A percentile compares a stretch with the other conserved stretches of the same genome.
phyloP scores from a whole-genome alignment of 2,329 filamentous ascomycete genomes.

The Gaeumannomyces sp. region DNA sequence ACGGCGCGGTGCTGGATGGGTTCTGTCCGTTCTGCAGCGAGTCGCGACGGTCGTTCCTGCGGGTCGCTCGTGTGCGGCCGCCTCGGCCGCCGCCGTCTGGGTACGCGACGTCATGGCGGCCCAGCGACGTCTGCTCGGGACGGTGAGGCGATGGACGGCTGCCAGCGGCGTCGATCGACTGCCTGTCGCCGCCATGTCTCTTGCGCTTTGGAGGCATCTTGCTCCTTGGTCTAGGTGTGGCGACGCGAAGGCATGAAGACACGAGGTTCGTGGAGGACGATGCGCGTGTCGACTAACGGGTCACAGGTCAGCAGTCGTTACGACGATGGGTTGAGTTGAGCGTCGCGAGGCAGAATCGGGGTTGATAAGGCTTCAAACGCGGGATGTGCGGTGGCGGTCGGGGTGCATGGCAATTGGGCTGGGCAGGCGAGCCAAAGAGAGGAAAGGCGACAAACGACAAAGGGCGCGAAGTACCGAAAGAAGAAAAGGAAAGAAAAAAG shows the following conservation, averaged over 20 bases:
- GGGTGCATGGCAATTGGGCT: slow-evolving; percentile 1
- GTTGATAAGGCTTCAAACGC: not conserved
- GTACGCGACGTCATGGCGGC: slow-evolving; percentile 50
- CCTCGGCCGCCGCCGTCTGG: slow-evolving; percentile 39
- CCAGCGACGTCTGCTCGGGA: slow-evolving; percentile 48
- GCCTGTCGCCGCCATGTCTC: slow-evolving; percentile 41
- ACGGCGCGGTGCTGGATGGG: slow-evolving; percentile 17
- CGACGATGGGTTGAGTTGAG: not conserved
- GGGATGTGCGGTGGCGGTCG: not conserved
- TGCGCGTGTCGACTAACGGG: slow-evolving; percentile 1
- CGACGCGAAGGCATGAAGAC: slow-evolving; percentile 1
- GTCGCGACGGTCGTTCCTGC: slow-evolving; percentile 46
- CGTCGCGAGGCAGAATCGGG: not conserved
- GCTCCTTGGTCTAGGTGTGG: slow-evolving; percentile 10
- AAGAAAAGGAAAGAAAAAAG: not conserved
- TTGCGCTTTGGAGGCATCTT: slow-evolving; percentile 56
- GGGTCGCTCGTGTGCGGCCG: slow-evolving; percentile 32
- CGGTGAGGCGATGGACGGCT: slow-evolving; percentile 57
- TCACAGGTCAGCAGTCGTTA: not conserved
- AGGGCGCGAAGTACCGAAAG: not conserved
- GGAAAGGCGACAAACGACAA: not conserved
- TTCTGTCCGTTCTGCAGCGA: slow-evolving; percentile 34
- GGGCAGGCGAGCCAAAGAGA: not conserved
- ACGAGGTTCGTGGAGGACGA: not conserved
- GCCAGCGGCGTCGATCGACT: slow-evolving; percentile 37